Evolutionary conservation across 1,284 basidiomycete species (phyloP), one percentile per base, ranked within the genome.

Genomic region (Apiotrichum mycotoxinovorans): DNA sequence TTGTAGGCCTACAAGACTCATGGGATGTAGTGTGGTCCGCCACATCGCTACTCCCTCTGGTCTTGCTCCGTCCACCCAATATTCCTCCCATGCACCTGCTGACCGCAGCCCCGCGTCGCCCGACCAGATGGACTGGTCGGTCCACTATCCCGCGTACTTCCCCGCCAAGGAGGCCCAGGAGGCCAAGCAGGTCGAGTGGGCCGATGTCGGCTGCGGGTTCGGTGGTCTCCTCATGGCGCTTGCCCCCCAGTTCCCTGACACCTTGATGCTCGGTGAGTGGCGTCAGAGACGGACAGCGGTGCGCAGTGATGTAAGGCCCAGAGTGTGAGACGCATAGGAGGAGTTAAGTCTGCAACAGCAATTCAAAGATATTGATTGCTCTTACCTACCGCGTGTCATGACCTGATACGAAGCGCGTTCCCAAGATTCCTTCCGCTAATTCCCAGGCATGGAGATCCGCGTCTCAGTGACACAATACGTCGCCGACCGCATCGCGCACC

Each of bases 121-220:
- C 0, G 76, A 80, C 20, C 78, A 81, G 54, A 87, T 96, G 79
- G 86, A 96, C 78, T 97, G 94, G 93, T 78, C 81, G 12, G 76
- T 79, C 18, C 91, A 96, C 76, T 98, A 87, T 76, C 95, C 95
- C 3, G 81, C 83, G 37, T 88, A 86, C 73, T 80, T 76, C 64
- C 75, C 80, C 22, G 57, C 25, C 49, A 51, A 42, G 43, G 49
- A 56, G 4, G 57, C 44, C 7, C 60, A 77, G 68, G 56, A 55
- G 40, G 60, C 38, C 23, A 71, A 68, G 52, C 47, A 79, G 15
- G 94, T 96, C 37, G 92, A 95, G 77, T 96, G 95, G 72, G 95
- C 91, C 3, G 96, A 99, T 77, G 85, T 99, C 23, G 96, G 96
- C 0, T 99, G 96, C 75, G 96, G 96, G 40, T 99, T 98, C 70